Base-by-base conservation (phyloP, 2,329 filamentous ascomycete species). In the Xenoacremonium recifei region DNA sequence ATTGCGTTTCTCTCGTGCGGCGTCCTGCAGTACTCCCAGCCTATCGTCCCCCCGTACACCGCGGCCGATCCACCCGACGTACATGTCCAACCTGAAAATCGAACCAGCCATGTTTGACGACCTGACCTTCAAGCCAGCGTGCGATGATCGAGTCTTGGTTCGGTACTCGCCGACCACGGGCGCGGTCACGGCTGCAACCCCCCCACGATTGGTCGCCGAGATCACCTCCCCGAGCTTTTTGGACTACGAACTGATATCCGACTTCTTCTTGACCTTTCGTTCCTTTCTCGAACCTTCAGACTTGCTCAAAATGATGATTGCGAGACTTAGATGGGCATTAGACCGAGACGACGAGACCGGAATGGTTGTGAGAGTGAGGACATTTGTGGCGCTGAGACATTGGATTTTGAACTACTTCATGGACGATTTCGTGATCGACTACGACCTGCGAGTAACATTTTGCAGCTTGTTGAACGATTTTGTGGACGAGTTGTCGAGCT, bases 361-460 rank as follows among this genome's bases (percentile, higher is more conserved):
- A 29, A 87, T 90, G 60, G 89, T 99, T 39, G 93, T 96, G n/a
- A 82, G 92, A 37, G 95, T 99, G 13, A 82, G 93, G 31, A 95
- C 91, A 0, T 99, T 97, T 69, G 93, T 96, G 19, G 93, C 93
- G 6, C 76, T 97, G 33, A 83, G 93, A 42, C 93, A 99, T 65
- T 99, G 93, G 93, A 91, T 97, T 43, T 69, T 99, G 48, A 99
- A 99, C 64, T 99, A 99, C 65, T 99, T 97, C 54, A 77, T 88
- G 41, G 93, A 99, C 60, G 93, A 99, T 61, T 99, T 96, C 62
- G 80, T 95, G 30, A 67, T 85, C 18, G 82, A 91, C 60, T 84
- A 85, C 59, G 72, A 79, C 33, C 72, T 97, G 21, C 84, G 92
- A 7, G 71, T 79, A 5, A 79, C 80, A 13, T 96, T 96, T 60